Evolutionary conservation across 73 alveolate genomes (phyloP).

Genomic region (Paramecium caudatum): DNA sequence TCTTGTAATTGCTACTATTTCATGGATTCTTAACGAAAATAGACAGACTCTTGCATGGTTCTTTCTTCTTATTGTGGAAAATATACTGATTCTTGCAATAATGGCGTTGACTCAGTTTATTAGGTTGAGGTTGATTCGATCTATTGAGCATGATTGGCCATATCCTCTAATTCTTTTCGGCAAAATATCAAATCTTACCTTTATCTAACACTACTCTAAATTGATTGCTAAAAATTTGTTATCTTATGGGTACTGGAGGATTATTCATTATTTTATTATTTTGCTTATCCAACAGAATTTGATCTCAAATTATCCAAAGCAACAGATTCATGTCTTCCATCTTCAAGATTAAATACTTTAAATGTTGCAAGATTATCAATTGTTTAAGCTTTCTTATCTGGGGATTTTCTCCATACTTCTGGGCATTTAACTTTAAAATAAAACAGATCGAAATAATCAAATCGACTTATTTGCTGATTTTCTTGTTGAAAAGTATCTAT

Average conservation of each 20-base stretch:
- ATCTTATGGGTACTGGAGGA: no score
- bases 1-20: neutral
- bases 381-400: conserved; percentile 20
- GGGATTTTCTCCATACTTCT: conserved; percentile 2
- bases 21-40: neutral
- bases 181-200: neutral
- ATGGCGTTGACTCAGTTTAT: neutral
- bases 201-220: conserved; percentile 3
- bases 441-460: conserved; percentile 51
- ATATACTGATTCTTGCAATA: conserved; percentile 21
- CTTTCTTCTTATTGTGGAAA: neutral
- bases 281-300: neutral
- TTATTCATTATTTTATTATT: neutral
- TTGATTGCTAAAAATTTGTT: no score
- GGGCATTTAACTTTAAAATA: conserved; percentile 40
- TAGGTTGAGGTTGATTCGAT: neutral
- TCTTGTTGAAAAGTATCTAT: conserved; percentile 16
- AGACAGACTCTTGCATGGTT: conserved; percentile 16
- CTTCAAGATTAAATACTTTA: conserved; percentile 36
- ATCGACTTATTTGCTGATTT: neutral
- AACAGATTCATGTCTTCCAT: conserved; percentile 26
- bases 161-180: neutral
- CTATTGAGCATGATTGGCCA: neutral
- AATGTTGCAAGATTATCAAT: neutral
- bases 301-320: conserved; percentile 26